A percentile compares a stretch with the other conserved stretches of the same genome.
These are phyloP conservation scores for Cunninghamia lanceolata DNA, from an alignment of 75 land plant species.

Conservation along the genomic window DNA sequence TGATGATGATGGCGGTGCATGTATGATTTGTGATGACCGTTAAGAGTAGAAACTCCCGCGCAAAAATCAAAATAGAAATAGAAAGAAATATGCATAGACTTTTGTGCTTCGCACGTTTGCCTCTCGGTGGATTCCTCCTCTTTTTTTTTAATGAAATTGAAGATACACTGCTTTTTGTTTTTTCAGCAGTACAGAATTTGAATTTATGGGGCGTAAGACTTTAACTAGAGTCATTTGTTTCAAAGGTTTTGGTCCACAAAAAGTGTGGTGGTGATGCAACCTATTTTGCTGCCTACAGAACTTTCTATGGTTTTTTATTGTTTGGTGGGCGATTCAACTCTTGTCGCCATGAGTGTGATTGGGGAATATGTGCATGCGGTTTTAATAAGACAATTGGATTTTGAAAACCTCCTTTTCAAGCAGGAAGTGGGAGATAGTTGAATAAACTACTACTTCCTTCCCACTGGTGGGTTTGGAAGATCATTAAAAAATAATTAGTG, in stretches of 20 bases:
- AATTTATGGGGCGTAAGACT: neutral
- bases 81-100: neutral
- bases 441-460: too few relatives aligned
- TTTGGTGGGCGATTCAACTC: neutral
- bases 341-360: neutral
- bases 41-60: slow-evolving; percentile 4
- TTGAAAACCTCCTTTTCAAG: neutral
- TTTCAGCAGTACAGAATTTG: neutral
- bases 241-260: neutral
- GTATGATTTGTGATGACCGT: slow-evolving; percentile 4
- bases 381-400: neutral
- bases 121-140: neutral
- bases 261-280: neutral
- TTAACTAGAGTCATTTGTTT: too few relatives aligned
- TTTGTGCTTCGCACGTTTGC: neutral
- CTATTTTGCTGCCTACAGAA: neutral
- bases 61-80: slow-evolving; percentile 12
- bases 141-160: too few relatives aligned
- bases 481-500: too few relatives aligned
- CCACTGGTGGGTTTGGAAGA: too few relatives aligned
- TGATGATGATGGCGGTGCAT: slow-evolving; percentile 1
- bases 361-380: neutral
- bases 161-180: neutral
- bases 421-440: neutral
- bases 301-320: neutral